These are phyloP conservation scores for Macrophomina phaseolina DNA, from an alignment of 2,329 filamentous ascomycete genomes.

Conservation along the genomic window DNA sequence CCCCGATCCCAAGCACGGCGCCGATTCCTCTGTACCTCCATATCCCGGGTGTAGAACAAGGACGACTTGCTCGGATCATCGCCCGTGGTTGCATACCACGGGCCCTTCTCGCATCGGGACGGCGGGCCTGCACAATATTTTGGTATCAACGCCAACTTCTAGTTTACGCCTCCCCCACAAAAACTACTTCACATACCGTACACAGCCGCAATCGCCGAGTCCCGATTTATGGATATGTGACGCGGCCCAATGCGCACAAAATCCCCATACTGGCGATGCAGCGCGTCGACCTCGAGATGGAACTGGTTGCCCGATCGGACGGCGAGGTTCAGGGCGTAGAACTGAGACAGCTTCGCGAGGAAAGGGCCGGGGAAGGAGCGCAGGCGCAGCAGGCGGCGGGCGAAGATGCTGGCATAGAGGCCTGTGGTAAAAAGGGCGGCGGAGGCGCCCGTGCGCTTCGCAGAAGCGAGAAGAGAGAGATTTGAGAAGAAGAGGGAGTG, in stretches of 20 bases:
- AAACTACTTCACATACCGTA: neutral
- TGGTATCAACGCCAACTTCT: constrained; percentile 38
- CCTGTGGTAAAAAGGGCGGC: constrained; percentile 25
- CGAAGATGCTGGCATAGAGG: constrained; percentile 40
- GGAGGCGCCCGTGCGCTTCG: neutral
- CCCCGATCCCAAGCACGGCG: constrained; percentile 43
- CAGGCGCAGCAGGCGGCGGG: constrained; percentile 48
- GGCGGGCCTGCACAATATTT: constrained; percentile 36
- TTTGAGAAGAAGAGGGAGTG: neutral
- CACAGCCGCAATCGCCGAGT: constrained; percentile 32
- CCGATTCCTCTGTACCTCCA: constrained; percentile 38
- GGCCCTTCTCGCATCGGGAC: constrained; percentile 44
- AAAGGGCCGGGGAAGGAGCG: constrained; percentile 30
- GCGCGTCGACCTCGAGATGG: constrained; percentile 24
- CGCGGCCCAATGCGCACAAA: constrained; percentile 31
- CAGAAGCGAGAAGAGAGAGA: neutral
- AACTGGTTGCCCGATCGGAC: constrained; percentile 4
- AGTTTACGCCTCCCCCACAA: constrained; percentile 33
- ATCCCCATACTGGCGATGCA: constrained; percentile 25
- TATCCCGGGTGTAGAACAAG: constrained; percentile 37
- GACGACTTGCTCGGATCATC: constrained; percentile 34
- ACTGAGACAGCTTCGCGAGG: constrained; percentile 19
- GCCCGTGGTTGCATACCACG: constrained; percentile 6
- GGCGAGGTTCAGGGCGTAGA: neutral
- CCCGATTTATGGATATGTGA: constrained; percentile 36